Conservation (phyloP, 2,329 filamentous ascomycete genomes). For the Lasiodiplodia gonubiensis region DNA sequence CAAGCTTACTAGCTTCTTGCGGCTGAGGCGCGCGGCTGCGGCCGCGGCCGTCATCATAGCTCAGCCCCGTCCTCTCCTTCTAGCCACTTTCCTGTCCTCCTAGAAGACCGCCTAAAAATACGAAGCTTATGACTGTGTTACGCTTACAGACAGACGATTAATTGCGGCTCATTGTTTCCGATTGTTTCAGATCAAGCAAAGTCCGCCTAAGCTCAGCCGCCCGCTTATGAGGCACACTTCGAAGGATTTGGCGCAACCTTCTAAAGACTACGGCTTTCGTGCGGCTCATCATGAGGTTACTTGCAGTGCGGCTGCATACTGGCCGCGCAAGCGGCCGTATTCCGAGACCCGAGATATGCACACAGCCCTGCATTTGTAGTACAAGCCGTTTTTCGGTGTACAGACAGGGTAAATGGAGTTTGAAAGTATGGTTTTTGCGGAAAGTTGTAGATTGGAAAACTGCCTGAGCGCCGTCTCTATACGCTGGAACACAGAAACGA, state of each 20-base stretch:
- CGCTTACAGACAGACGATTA: neutral
- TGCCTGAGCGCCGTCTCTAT: neutral
- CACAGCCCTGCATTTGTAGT: neutral
- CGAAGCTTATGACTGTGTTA: neutral
- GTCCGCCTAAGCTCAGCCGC: slow-evolving; percentile 2
- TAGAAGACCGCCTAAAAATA: slow-evolving; percentile 5
- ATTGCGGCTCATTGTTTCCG: neutral
- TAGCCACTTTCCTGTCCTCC: neutral
- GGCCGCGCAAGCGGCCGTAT: neutral
- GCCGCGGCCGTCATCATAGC: neutral
- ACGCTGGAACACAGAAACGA: neutral
- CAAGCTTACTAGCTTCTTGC: neutral
- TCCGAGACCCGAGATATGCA: neutral
- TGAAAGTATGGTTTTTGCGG: neutral
- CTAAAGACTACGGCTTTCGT: neutral
- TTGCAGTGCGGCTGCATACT: neutral
- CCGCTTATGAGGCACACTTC: neutral
- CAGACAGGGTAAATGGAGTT: neutral
- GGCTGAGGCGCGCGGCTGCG: neutral
- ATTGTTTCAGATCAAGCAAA: slow-evolving; percentile 2
- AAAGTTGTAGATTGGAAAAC: neutral
- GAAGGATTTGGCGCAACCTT: neutral
- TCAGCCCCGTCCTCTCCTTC: neutral
- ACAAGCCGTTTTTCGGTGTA: neutral
- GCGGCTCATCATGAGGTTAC: neutral